These are phyloP conservation scores for Podospora didyma DNA, from an alignment of 495 filamentous ascomycete species.

Conservation along the genomic window DNA sequence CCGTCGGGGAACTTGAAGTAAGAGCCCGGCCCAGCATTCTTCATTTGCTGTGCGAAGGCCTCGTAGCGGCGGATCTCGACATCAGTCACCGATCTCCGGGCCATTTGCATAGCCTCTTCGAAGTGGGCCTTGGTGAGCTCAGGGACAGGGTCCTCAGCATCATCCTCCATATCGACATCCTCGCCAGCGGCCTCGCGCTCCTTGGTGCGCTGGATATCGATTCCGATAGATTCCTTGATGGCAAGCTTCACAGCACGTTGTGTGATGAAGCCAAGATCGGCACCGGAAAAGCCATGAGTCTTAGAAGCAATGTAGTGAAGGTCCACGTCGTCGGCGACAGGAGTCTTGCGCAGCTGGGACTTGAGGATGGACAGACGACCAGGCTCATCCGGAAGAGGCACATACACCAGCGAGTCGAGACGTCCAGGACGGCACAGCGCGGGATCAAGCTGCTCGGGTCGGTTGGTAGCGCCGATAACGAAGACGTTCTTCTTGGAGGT, in stretches of 20 bases:
- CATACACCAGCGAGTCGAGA: conserved; percentile 97
- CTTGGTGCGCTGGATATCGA: conserved; percentile 85
- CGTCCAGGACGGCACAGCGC: conserved; percentile 96
- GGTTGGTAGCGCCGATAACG: conserved; percentile 97
- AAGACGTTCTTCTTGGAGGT: conserved; percentile 99
- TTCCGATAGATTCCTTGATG: conserved; percentile 92
- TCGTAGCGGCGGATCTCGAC: conserved; percentile 97
- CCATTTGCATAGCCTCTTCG: conserved; percentile 95
- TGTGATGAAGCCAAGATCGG: conserved; percentile 97
- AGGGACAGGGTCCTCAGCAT: conserved; percentile 90
- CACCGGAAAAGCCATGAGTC: conserved; percentile 99
- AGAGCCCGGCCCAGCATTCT: conserved; percentile 88
- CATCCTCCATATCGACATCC: conserved; percentile 73
- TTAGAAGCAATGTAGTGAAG: conserved; percentile 89
- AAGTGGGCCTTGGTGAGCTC: conserved; percentile 95
- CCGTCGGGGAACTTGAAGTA: conserved; percentile 95
- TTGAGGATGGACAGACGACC: conserved; percentile 85
- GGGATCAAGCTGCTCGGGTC: conserved; percentile 96
- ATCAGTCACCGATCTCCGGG: conserved; percentile 88
- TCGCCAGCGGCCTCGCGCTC: conserved; percentile 81
- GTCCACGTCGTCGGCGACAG: conserved; percentile 83
- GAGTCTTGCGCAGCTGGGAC: conserved; percentile 98
- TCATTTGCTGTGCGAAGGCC: conserved; percentile 97
- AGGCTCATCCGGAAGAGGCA: conserved; percentile 86
- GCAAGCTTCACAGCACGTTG: conserved; percentile 98